A percentile compares a stretch with the other conserved stretches of the same genome.
Conservation (phyloP, 306 rosid species). For the Quillaja saponaria region DNA sequence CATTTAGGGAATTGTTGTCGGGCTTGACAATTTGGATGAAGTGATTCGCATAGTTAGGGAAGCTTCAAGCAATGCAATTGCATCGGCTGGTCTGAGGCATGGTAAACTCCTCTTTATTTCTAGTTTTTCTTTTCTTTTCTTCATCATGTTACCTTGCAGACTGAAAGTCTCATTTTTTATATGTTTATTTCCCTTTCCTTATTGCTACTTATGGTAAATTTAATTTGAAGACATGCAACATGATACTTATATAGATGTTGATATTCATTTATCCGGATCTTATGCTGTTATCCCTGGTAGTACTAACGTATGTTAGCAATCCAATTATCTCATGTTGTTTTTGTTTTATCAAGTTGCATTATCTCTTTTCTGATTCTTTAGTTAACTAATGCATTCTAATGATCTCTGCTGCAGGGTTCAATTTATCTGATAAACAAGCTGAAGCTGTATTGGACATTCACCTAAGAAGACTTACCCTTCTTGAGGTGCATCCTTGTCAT, state of each 20-base stretch:
- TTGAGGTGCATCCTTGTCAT: conserved; percentile 63
- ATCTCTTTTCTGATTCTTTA: no score
- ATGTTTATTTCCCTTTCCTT: no score
- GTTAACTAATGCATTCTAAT: conserved; percentile 12
- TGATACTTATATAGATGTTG: conserved; percentile 2
- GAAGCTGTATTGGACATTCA: conserved; percentile 90
- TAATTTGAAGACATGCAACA: conserved; percentile 4
- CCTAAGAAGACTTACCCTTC: conserved; percentile 76
- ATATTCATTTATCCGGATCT: not conserved
- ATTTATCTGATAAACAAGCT: conserved; percentile 90
- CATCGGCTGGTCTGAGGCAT: conserved; percentile 60
- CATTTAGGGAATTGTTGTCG: conserved; percentile 77
- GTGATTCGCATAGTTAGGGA: conserved; percentile 68
- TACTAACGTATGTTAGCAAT: no score
- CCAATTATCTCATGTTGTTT: no score
- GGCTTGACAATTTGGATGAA: conserved; percentile 82
- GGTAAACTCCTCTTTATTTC: conserved; percentile 49
- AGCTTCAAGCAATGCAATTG: conserved; percentile 72
- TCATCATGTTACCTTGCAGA: no score
- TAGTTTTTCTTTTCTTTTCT: conserved; percentile 12
- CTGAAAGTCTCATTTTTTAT: conserved; percentile 1
- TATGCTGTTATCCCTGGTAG: no score
- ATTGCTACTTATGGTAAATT: no score
- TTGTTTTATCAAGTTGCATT: no score
- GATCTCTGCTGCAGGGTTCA: conserved; percentile 57